Evolutionary conservation across 257 asterid species (phyloP).

Genomic region (Lycium ferocissimum): DNA sequence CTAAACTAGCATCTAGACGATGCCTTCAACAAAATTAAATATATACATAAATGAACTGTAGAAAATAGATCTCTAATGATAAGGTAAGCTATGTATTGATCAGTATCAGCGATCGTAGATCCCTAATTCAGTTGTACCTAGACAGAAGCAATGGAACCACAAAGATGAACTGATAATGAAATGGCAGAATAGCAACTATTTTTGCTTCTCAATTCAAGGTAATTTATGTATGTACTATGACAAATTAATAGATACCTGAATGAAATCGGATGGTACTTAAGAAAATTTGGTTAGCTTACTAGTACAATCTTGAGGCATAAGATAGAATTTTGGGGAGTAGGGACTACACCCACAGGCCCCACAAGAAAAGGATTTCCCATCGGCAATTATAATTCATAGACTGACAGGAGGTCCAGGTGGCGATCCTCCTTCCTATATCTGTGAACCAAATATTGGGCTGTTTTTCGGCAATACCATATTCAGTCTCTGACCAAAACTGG

Average conservation of each 20-base stretch:
- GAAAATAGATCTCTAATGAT: background rate
- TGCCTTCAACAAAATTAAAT: background rate
- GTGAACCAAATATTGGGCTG: background rate
- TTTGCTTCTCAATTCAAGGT: background rate
- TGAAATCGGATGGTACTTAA: background rate
- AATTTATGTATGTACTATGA: background rate
- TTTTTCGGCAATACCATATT: background rate
- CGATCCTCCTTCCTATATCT: background rate
- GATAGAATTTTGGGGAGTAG: background rate
- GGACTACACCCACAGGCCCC: background rate
- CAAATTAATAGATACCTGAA: background rate
- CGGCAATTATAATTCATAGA: background rate
- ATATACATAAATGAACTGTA: background rate
- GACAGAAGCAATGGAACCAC: background rate
- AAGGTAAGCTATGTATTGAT: background rate
- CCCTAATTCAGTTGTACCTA: background rate
- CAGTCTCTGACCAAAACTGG: background rate
- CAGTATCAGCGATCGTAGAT: background rate
- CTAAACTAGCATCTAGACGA: background rate
- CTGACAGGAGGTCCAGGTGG: background rate
- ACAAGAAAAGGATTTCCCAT: background rate
- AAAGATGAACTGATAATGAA: background rate
- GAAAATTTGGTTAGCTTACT: background rate
- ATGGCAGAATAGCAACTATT: slow-evolving; percentile 2
- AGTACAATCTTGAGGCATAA: background rate